Conservation (phyloP, 2,329 filamentous ascomycete species). For the Hysterium pulicare region DNA sequence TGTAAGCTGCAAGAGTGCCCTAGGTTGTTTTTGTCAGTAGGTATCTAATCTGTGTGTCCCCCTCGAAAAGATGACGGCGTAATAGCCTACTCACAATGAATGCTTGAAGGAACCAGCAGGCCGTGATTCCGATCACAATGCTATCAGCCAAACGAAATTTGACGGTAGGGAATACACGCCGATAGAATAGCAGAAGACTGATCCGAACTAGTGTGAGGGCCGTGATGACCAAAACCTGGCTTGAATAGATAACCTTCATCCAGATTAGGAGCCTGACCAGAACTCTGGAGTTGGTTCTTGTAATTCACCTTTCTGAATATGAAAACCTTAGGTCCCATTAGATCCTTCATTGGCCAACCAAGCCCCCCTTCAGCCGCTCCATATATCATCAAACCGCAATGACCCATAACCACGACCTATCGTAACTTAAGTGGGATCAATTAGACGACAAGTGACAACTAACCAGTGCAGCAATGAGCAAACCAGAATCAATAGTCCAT, state of each 20-base stretch:
- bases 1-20: too few relatives aligned
- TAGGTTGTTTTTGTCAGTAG: too few relatives aligned
- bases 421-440: not conserved
- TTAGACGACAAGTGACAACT: not conserved
- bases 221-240: not conserved
- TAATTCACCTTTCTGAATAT: too few relatives aligned
- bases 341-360: not conserved
- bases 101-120: not conserved
- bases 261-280: too few relatives aligned
- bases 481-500: not conserved
- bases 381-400: not conserved
- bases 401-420: not conserved
- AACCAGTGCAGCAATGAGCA: not conserved
- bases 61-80: too few relatives aligned
- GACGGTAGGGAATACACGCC: not conserved
- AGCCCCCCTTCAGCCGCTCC: not conserved
- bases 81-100: not conserved
- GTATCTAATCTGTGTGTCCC: too few relatives aligned
- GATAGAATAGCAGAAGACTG: not conserved
- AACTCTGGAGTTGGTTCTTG: too few relatives aligned
- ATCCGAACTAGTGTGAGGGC: not conserved
- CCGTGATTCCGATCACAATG: not conserved
- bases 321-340: not conserved
- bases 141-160: not conserved
- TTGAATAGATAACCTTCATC: not conserved